Percentiles rank a stretch among this genome's conserved stretches.
These are phyloP conservation scores for Cenchrus fungigraminus DNA, from an alignment of 176 grass and related monocot species.

Conservation along the genomic window DNA sequence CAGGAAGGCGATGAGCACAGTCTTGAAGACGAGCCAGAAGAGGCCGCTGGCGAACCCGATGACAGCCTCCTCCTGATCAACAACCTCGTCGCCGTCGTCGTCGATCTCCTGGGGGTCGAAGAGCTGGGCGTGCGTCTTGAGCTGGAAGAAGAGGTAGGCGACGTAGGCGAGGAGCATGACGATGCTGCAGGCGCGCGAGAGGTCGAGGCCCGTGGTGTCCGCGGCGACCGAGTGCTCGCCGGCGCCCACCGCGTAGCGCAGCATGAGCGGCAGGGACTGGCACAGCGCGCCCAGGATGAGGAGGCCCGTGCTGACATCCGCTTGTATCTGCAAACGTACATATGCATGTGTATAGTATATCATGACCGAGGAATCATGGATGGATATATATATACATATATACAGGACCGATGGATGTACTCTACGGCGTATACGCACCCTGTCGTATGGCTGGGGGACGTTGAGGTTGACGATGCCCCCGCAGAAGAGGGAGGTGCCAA, in stretches of 20 bases:
- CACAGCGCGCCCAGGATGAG: constrained; percentile 83
- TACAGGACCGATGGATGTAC: no score
- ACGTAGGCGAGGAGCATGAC: constrained; percentile 86
- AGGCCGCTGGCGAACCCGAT: constrained; percentile 62
- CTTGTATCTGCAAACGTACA: constrained; percentile 45
- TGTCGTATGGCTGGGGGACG: constrained; percentile 62
- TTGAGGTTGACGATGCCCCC: constrained; percentile 76
- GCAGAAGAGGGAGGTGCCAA: constrained; percentile 82
- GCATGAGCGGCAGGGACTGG: constrained; percentile 74
- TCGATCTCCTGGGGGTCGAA: constrained; percentile 71
- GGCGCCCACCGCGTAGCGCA: constrained; percentile 58
- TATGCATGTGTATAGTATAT: no score
- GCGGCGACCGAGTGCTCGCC: constrained; percentile 40
- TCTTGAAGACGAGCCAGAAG: constrained; percentile 78
- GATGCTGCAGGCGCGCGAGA: constrained; percentile 84
- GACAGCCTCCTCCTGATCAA: constrained; percentile 57
- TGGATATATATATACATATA: no score
- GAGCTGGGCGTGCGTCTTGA: constrained; percentile 88
- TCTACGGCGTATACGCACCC: neutral
- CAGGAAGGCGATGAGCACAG: constrained; percentile 68
- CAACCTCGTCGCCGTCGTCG: constrained; percentile 32
- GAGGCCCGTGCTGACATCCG: constrained; percentile 74
- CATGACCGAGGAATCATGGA: no score
- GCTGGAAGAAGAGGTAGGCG: constrained; percentile 93
- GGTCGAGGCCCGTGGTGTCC: constrained; percentile 46